Percentiles rank a stretch among this genome's conserved stretches.
phyloP scores from a whole-genome alignment of 306 rosid genomes.

The Gynostemma pentaphyllum region DNA sequence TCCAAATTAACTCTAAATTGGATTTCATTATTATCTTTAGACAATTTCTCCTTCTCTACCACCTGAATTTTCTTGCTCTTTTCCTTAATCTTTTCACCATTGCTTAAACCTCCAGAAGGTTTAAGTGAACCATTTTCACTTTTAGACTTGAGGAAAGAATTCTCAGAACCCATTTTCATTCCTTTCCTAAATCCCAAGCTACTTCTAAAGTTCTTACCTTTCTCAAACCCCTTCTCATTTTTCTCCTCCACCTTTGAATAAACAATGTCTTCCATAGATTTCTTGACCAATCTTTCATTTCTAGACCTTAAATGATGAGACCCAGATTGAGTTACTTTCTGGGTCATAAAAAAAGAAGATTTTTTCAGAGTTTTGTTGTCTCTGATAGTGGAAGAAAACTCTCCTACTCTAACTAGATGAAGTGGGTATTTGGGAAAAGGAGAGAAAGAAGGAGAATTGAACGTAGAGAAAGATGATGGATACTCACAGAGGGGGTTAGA shows the following conservation, averaged over 20 bases:
- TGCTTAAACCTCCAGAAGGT: conserved; percentile 10
- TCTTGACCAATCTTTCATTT: conserved; percentile 13
- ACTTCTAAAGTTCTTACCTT: conserved; percentile 19
- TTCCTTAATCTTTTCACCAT: conserved; percentile 15
- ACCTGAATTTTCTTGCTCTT: conserved; percentile 13
- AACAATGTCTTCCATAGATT: conserved; percentile 20
- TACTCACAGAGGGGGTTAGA: conserved; percentile 29
- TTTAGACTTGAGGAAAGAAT: conserved; percentile 14
- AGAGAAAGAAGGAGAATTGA: conserved; percentile 12
- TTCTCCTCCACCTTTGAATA: conserved; percentile 25
- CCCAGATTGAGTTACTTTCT: conserved; percentile 15
- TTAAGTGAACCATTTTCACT: conserved; percentile 7
- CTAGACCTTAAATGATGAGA: conserved; percentile 23
- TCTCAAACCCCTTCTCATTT: conserved; percentile 13
- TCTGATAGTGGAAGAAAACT: conserved; percentile 15
- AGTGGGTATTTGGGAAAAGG: conserved; percentile 16
- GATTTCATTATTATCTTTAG: conserved; percentile 25
- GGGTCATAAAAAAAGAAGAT: conserved; percentile 11
- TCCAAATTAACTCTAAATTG: conserved; percentile 44
- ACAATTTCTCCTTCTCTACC: conserved; percentile 20
- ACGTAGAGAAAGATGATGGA: conserved; percentile 14
- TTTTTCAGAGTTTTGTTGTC: conserved; percentile 18
- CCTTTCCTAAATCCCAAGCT: conserved; percentile 18
- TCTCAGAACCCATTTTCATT: conserved; percentile 18
- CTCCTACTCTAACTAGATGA: conserved; percentile 17